Evolutionary conservation across 257 asterid genomes (phyloP).

Genomic region (Ilex aquifolium): DNA sequence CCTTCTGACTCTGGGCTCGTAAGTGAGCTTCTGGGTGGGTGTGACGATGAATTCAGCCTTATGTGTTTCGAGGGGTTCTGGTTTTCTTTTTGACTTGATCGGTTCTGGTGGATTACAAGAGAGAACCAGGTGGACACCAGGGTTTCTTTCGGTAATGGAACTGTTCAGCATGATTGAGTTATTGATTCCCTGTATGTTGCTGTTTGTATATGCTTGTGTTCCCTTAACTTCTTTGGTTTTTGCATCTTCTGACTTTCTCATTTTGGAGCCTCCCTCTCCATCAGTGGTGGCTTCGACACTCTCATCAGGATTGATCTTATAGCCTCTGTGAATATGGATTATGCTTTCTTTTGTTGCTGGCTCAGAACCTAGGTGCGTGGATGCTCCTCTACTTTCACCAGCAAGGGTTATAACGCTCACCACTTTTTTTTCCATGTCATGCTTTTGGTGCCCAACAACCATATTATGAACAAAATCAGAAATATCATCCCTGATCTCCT

Average conservation of each 20-base stretch:
- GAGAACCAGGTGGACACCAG: slow-evolving; percentile 58
- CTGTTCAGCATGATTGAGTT: slow-evolving; percentile 66
- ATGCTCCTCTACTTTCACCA: slow-evolving; percentile 92
- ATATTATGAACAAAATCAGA: slow-evolving; percentile 29
- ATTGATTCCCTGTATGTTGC: slow-evolving; percentile 71
- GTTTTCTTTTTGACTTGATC: slow-evolving; percentile 15
- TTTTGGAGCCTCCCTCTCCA: slow-evolving; percentile 33
- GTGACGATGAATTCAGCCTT: slow-evolving; percentile 40
- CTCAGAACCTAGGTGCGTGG: slow-evolving; percentile 63
- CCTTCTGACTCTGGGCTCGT: slow-evolving; percentile 59
- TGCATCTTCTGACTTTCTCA: slow-evolving; percentile 18
- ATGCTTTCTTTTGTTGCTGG: slow-evolving; percentile 32
- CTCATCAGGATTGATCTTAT: slow-evolving; percentile 45
- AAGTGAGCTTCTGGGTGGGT: slow-evolving; percentile 37
- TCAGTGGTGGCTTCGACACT: slow-evolving; percentile 39
- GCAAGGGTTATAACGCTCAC: slow-evolving; percentile 72
- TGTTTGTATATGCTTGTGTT: slow-evolving; percentile 49
- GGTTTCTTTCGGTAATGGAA: slow-evolving; percentile 48
- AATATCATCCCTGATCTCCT: slow-evolving; percentile 36
- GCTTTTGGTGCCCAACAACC: slow-evolving; percentile 28
- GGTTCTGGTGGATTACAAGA: slow-evolving; percentile 27
- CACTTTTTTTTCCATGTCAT: slow-evolving; percentile 25
- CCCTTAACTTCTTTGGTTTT: slow-evolving; percentile 32
- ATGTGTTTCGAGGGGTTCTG: slow-evolving; percentile 19
- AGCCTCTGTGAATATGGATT: slow-evolving; percentile 63